Evolutionary conservation across 176 grass and related monocot species (phyloP).

Genomic region (Eragrostis curvula): DNA sequence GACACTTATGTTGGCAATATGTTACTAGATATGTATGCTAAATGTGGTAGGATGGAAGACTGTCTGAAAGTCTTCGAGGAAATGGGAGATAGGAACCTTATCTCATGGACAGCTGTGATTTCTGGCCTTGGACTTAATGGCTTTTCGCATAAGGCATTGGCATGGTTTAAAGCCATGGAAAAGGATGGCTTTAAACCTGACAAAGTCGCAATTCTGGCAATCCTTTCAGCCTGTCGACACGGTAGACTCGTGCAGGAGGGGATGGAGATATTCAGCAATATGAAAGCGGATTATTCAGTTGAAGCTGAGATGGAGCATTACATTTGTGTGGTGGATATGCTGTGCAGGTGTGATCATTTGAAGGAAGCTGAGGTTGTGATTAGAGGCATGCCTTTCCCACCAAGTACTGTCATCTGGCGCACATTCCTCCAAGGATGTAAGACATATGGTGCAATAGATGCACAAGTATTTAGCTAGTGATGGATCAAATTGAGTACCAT

Average conservation of each 20-base stretch:
- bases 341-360: conserved; percentile 66
- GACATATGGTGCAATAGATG: conserved; percentile 48
- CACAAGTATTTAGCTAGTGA: conserved; percentile 38
- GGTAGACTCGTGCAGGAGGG: conserved; percentile 70
- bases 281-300: conserved; percentile 54
- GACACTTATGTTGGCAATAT: conserved; percentile 69
- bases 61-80: conserved; percentile 66
- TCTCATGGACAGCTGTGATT: conserved; percentile 78
- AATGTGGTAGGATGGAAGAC: conserved; percentile 82
- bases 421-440: conserved; percentile 76
- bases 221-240: conserved; percentile 74
- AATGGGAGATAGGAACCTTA: conserved; percentile 69
- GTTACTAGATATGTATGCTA: conserved; percentile 87
- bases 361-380: conserved; percentile 68
- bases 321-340: conserved; percentile 73
- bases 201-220: conserved; percentile 65
- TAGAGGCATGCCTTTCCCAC: conserved; percentile 71
- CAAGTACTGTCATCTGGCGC: conserved; percentile 62
- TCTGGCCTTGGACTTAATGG: conserved; percentile 81
- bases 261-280: conserved; percentile 67
- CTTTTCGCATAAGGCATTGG: conserved; percentile 64
- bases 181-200: conserved; percentile 63
- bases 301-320: conserved; percentile 85
- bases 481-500: conserved; percentile 7
- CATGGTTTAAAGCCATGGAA: conserved; percentile 68